phyloP scores from a whole-genome alignment of 2,329 filamentous ascomycete genomes.

The Paraphoma sp. region DNA sequence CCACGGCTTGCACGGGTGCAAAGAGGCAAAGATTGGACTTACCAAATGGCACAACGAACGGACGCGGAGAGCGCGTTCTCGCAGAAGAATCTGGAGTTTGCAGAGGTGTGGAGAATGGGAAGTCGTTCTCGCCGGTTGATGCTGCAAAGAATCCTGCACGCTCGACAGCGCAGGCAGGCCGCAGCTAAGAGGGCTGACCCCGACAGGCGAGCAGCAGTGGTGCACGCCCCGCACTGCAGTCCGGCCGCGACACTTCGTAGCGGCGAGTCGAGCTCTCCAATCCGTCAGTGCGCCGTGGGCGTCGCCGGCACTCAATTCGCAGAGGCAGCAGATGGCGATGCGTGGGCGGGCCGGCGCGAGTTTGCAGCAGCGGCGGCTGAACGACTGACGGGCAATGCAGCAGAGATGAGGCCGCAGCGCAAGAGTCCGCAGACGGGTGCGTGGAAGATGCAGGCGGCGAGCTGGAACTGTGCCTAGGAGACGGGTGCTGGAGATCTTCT shows the following conservation, averaged over 20 bases:
- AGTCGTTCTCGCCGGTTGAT: constrained; percentile 43
- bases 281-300: constrained; percentile 34
- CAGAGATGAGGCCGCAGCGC: constrained; percentile 22
- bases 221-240: constrained; percentile 43
- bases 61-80: constrained; percentile 21
- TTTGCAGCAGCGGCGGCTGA: constrained; percentile 35
- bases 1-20: constrained; percentile 2
- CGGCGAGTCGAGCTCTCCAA: constrained; percentile 32
- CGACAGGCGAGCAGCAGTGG: constrained; percentile 43
- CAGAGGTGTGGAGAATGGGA: constrained; percentile 32
- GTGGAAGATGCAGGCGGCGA: constrained; percentile 24
- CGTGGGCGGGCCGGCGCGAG: constrained; percentile 46
- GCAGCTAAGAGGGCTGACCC: constrained; percentile 50
- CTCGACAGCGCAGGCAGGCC: constrained; percentile 45
- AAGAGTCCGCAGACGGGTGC: constrained; percentile 23
- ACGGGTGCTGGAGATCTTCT: constrained; percentile 46
- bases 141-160: constrained; percentile 47
- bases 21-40: constrained; percentile 14
- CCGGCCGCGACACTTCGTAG: constrained; percentile 32
- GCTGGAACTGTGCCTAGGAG: constrained; percentile 19
- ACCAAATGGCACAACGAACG: constrained; percentile 36
- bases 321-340: constrained; percentile 28
- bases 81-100: constrained; percentile 19
- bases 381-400: constrained; percentile 19
- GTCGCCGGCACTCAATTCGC: background rate